phyloP scores from a whole-genome alignment of 495 filamentous ascomycete genomes.

The Diplogelasinospora grovesii region DNA sequence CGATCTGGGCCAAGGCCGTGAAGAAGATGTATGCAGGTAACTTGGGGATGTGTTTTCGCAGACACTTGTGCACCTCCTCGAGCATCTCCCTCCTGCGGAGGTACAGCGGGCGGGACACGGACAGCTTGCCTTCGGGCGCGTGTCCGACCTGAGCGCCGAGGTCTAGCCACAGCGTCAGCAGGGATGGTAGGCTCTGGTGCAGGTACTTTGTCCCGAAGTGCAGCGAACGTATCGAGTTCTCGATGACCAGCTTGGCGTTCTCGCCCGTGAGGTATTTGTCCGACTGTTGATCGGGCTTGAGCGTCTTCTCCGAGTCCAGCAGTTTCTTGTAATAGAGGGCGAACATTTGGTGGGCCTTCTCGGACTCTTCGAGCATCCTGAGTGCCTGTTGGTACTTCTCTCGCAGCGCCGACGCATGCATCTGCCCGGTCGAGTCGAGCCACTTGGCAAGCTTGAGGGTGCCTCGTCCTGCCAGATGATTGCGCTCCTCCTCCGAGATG shows the following conservation, averaged over 20 bases:
- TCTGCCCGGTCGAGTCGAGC: slow-evolving; percentile 89
- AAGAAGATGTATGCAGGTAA: slow-evolving; percentile 88
- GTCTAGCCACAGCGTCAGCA: slow-evolving; percentile 91
- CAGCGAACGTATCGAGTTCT: slow-evolving; percentile 85
- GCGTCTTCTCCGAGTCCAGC: slow-evolving; percentile 75
- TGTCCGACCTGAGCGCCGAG: slow-evolving; percentile 69
- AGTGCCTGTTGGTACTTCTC: slow-evolving; percentile 71
- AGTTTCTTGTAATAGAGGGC: slow-evolving; percentile 97
- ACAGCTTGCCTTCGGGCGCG: slow-evolving; percentile 58
- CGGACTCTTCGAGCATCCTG: slow-evolving; percentile 63
- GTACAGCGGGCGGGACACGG: slow-evolving; percentile 53
- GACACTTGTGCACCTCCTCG: slow-evolving; percentile 59
- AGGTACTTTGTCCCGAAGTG: slow-evolving; percentile 88
- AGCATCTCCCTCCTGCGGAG: slow-evolving; percentile 54
- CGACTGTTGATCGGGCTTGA: slow-evolving; percentile 58
- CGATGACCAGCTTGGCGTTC: slow-evolving; percentile 78
- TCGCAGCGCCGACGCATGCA: slow-evolving; percentile 68
- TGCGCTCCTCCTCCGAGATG: slow-evolving; percentile 43
- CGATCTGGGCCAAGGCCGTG: slow-evolving; percentile 84
- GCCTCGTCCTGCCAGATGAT: slow-evolving; percentile 56
- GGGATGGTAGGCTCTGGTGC: slow-evolving; percentile 82
- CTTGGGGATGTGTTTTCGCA: slow-evolving; percentile 65
- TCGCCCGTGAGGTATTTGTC: slow-evolving; percentile 63
- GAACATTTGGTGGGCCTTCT: slow-evolving; percentile 94
- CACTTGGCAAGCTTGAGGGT: slow-evolving; percentile 91